Evolutionary conservation across 129 eudicot genomes (phyloP).

Genomic region (Scalesia atractyloides): DNA sequence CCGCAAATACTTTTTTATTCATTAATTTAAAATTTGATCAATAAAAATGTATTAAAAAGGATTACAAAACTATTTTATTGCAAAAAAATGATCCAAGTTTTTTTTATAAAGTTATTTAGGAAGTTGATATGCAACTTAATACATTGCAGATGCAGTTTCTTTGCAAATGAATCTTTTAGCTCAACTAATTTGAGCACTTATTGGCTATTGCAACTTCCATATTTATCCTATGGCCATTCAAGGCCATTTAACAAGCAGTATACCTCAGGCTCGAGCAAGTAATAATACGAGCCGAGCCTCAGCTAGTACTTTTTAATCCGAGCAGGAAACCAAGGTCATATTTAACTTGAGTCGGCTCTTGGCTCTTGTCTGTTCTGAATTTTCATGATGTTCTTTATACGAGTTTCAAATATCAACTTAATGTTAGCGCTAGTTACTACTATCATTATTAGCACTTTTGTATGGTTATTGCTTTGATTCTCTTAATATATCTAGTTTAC

Average conservation of each 20-base stretch:
- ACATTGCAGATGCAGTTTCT: too few species aligned
- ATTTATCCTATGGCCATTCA: not conserved
- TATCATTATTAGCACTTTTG: too few species aligned
- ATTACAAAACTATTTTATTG: not conserved
- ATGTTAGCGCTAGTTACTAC: too few species aligned
- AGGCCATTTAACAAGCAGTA: too few species aligned
- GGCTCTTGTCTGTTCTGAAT: not conserved
- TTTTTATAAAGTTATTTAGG: too few species aligned
- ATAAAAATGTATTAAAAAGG: not conserved
- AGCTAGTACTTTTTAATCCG: not conserved
- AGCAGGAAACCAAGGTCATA: not conserved
- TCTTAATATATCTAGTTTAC: too few species aligned
- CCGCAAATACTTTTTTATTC: not conserved
- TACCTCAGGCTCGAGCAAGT: not conserved
- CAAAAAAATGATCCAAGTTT: too few species aligned
- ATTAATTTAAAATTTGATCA: not conserved
- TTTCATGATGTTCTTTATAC: not conserved
- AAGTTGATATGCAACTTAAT: too few species aligned
- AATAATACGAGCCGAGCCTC: not conserved
- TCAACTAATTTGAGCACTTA: not conserved
- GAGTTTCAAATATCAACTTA: not conserved
- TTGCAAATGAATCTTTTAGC: not conserved
- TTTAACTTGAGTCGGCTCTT: not conserved
- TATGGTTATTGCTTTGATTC: too few species aligned
- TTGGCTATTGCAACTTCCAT: not conserved